Evolutionary conservation across 179 eudicot genomes (phyloP).

Genomic region (Vitellaria paradoxa): DNA sequence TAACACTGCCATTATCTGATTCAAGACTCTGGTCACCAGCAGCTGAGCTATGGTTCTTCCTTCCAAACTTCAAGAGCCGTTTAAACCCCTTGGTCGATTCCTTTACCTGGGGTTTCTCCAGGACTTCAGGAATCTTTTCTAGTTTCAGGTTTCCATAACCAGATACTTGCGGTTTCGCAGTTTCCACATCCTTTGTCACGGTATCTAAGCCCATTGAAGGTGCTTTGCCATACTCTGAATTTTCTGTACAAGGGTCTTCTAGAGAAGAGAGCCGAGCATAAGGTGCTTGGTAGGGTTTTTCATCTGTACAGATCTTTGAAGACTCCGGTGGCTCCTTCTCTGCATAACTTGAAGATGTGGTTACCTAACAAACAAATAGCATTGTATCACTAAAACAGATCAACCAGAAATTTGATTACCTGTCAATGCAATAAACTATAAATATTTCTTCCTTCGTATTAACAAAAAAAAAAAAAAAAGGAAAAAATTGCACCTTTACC

Average conservation of each 20-base stretch:
- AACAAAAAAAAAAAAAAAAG: neutral
- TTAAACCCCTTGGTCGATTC: slow-evolving; percentile 76
- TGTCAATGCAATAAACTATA: neutral
- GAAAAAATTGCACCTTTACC: neutral
- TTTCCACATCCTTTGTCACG: slow-evolving; percentile 22
- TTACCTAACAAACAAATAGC: slow-evolving; percentile 30
- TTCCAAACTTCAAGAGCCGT: slow-evolving; percentile 73
- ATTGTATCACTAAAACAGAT: neutral
- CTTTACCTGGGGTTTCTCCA: slow-evolving; percentile 55
- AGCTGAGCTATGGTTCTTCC: slow-evolving; percentile 50
- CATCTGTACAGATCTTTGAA: slow-evolving; percentile 23
- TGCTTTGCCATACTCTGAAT: slow-evolving; percentile 61
- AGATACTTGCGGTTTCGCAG: slow-evolving; percentile 35
- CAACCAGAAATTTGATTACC: slow-evolving; percentile 1
- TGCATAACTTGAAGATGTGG: slow-evolving; percentile 9
- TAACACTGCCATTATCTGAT: slow-evolving; percentile 41
- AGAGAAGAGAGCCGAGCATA: slow-evolving; percentile 75
- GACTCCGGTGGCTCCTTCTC: slow-evolving; percentile 31
- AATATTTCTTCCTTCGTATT: neutral
- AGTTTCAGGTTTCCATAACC: slow-evolving; percentile 38
- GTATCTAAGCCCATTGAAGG: slow-evolving; percentile 36
- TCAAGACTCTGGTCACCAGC: slow-evolving; percentile 45
- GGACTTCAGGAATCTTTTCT: slow-evolving; percentile 41
- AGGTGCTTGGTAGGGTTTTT: slow-evolving; percentile 66
- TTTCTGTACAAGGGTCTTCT: slow-evolving; percentile 62